Conservation (phyloP, 2,329 filamentous ascomycete species). For the Hortaea sp. region DNA sequence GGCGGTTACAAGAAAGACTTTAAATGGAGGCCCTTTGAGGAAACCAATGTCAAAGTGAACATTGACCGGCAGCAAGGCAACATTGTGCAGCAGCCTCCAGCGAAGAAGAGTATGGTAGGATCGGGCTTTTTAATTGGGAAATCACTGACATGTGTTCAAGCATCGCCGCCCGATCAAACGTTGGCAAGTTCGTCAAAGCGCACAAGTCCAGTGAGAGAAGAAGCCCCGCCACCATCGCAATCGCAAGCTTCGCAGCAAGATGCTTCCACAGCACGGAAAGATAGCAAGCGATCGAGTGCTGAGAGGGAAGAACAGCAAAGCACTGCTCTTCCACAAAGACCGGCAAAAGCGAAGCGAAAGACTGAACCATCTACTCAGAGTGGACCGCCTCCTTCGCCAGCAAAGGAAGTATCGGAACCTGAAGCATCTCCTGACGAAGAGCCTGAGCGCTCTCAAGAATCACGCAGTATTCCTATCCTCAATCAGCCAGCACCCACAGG, state of each 20-base stretch:
- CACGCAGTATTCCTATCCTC: neutral
- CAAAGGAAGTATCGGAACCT: neutral
- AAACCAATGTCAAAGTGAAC: constrained; percentile 45
- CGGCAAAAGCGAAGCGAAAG: constrained; percentile 9
- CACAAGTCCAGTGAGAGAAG: constrained; percentile 7
- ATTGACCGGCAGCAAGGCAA: constrained; percentile 24
- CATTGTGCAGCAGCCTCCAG: neutral
- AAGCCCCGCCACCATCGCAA: constrained; percentile 1
- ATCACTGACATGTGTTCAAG: constrained; percentile 4
- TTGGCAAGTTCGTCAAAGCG: constrained; percentile 10
- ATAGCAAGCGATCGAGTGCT: constrained; percentile 7
- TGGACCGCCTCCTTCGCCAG: neutral
- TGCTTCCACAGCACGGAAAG: constrained; percentile 1
- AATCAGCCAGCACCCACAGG: neutral
- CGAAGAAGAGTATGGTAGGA: neutral
- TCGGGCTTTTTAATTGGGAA: neutral
- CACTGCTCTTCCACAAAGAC: constrained; percentile 3
- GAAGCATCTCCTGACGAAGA: neutral
- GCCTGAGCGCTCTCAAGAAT: neutral
- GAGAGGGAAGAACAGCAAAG: constrained; percentile 2
- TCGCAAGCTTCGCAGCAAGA: neutral
- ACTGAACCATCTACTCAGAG: neutral
- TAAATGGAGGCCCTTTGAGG: constrained; percentile 46
- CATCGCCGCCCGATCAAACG: constrained; percentile 9
- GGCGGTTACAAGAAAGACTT: constrained; percentile 39